These are phyloP conservation scores for Incumbomyces lentus DNA, from an alignment of 2,329 filamentous ascomycete genomes.

Conservation along the genomic window DNA sequence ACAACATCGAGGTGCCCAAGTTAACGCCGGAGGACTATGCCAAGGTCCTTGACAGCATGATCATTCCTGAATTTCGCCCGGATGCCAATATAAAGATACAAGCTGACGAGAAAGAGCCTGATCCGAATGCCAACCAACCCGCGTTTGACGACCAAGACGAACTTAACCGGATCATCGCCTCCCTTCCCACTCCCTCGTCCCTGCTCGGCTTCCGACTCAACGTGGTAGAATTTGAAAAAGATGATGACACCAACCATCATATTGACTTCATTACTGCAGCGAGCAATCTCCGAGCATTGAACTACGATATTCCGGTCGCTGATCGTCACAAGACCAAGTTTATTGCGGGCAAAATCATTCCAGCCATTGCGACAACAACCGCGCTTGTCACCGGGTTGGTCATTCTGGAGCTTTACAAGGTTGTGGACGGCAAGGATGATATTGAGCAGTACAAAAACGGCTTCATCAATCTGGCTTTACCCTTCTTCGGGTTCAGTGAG, in stretches of 20 bases:
- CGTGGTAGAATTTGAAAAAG: constrained; percentile 96
- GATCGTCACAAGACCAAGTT: constrained; percentile 99
- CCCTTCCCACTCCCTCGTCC: constrained; percentile 67
- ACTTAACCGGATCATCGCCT: constrained; percentile 58
- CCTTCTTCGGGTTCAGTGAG: constrained; percentile 97
- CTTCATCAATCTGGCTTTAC: constrained; percentile 89
- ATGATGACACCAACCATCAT: constrained; percentile 94
- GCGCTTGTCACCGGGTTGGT: constrained; percentile 91
- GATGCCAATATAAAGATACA: constrained; percentile 92
- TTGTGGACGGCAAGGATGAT: constrained; percentile 90
- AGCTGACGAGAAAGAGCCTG: constrained; percentile 86
- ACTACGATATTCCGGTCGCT: constrained; percentile 90
- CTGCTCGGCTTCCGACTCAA: constrained; percentile 80
- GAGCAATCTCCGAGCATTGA: constrained; percentile 90
- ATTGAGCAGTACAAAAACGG: constrained; percentile 99
- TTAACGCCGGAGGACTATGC: constrained; percentile 61
- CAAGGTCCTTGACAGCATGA: constrained; percentile 79
- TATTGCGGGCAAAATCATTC: constrained; percentile 98
- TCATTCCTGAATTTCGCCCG: constrained; percentile 88
- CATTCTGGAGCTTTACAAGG: constrained; percentile 87
- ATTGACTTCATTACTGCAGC: constrained; percentile 98
- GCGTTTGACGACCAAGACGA: constrained; percentile 57
- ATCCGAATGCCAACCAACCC: constrained; percentile 61
- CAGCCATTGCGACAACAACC: constrained; percentile 94
- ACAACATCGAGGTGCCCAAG: constrained; percentile 80